These are phyloP conservation scores for Populus alba DNA, from an alignment of 345 rosid genomes.

Conservation along the genomic window DNA sequence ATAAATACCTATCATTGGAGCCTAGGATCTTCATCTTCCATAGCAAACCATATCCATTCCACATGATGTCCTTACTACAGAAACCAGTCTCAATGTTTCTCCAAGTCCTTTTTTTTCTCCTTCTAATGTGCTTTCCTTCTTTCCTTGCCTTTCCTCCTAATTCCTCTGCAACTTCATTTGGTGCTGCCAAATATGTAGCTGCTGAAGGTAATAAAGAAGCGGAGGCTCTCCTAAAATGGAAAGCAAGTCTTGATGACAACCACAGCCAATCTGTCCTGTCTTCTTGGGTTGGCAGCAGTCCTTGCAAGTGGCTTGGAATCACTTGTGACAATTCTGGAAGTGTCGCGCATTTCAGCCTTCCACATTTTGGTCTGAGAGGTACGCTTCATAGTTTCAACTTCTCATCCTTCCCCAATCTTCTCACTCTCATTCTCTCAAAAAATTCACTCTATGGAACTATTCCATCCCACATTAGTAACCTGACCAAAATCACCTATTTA, in stretches of 20 bases:
- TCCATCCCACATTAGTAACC: conserved; percentile 16
- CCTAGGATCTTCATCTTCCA: too few species aligned
- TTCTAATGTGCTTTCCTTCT: too few species aligned
- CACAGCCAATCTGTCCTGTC: not conserved
- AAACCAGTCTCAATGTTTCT: too few species aligned
- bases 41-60: too few species aligned
- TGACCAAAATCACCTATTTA: conserved; percentile 16
- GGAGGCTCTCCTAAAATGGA: too few species aligned
- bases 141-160: too few species aligned
- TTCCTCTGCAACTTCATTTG: too few species aligned
- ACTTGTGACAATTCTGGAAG: conserved; percentile 1
- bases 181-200: too few species aligned
- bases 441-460: conserved; percentile 22
- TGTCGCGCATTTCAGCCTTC: conserved; percentile 8
- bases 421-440: not conserved
- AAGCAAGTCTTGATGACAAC: not conserved
- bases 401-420: conserved; percentile 14
- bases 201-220: too few species aligned
- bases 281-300: not conserved
- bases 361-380: not conserved
- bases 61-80: too few species aligned
- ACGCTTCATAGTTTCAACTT: conserved; percentile 18
- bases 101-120: too few species aligned
- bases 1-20: not conserved
- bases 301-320: conserved; percentile 14